Evolutionary conservation across 768 basidiomycete genomes (phyloP).

Genomic region (Tubosaeta sp.): DNA sequence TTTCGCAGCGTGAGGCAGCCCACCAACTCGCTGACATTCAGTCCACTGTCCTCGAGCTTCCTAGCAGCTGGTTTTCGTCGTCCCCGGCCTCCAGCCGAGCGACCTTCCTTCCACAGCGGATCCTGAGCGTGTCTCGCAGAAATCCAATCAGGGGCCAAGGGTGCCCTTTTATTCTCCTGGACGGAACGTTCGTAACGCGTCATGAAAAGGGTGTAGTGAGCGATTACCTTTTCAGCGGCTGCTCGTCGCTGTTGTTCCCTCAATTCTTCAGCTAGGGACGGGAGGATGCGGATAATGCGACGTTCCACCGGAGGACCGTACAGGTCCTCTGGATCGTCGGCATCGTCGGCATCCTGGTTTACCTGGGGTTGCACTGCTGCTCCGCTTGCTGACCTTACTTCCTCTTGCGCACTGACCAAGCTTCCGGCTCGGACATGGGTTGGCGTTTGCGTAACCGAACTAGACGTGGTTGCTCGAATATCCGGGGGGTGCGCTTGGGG

Average conservation of each 20-base stretch:
- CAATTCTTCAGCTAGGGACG: constrained; percentile 23
- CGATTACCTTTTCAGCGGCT: constrained; percentile 14
- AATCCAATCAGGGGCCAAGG: constrained; percentile 26
- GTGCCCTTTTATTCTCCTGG: constrained; percentile 12
- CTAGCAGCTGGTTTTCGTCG: constrained; percentile 12
- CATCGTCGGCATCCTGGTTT: background rate
- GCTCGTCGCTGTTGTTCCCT: constrained; percentile 18
- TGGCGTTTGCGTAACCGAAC: background rate
- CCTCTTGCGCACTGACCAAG: background rate
- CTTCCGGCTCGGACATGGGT: background rate
- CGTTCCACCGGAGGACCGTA: constrained; percentile 27
- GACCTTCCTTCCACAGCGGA: constrained; percentile 12
- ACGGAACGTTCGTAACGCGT: constrained; percentile 1
- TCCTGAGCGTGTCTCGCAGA: constrained; percentile 15
- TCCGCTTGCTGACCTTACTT: background rate
- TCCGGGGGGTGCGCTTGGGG: background rate
- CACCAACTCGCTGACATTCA: constrained; percentile 15
- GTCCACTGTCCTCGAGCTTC: constrained; percentile 11
- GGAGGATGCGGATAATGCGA: constrained; percentile 24
- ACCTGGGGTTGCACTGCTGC: background rate
- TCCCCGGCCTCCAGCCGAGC: constrained; percentile 4
- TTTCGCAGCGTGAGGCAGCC: constrained; percentile 11
- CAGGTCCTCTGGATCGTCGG: constrained; percentile 25
- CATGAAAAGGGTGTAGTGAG: background rate
- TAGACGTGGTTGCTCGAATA: background rate